Evolutionary conservation across 257 asterid species (phyloP), one percentile per base, ranked within the genome.

Genomic region (Solanum appendiculatum): DNA sequence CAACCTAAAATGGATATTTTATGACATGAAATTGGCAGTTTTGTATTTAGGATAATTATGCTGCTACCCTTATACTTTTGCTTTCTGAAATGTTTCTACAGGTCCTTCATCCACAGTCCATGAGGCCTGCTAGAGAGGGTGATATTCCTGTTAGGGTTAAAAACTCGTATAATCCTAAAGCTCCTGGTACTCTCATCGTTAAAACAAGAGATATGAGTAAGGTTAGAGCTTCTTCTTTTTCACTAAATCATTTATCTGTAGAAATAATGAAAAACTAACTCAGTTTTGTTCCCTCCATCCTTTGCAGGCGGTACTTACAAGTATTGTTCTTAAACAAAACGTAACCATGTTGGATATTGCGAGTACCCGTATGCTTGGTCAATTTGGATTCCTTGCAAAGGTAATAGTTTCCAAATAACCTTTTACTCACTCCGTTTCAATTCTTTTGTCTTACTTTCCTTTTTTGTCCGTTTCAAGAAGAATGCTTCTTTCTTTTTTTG

Each of bases 71-170:
- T 46, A 23, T 74, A 3, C 33, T 8, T 83, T 39, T 48, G 25
- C 46, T 40, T 27, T 69, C 21, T 9, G 39, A 9, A 12, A 5
- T 86, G 86, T 58, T 89, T 82, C 78, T 85, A 82, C 92, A 95
- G 98, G 97, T 94, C 88, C 95, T 95, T 86, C 99, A 96, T 91
- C 99, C 99, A 82, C 98, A 93, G 93, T 96, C 99, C 85, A 96
- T 96, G 99, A 93, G 95, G 87, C 98, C 99, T 86, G 99, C 98
- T 69, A 95, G 98, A 89, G 99, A 96, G 90, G 99, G 96, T 81
- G 97, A 91, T 89, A 93, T 96, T 89, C 98, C 99, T 23, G 99
- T 96, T 68, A 93, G 99, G 89, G 98, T 95, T 87, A 96, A 96
- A 90, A 95, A 96, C 92, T 96, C 98, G 1, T 96, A 95, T 78